phyloP scores from a whole-genome alignment of 257 asterid species.

The Solanum chiquidenum region DNA sequence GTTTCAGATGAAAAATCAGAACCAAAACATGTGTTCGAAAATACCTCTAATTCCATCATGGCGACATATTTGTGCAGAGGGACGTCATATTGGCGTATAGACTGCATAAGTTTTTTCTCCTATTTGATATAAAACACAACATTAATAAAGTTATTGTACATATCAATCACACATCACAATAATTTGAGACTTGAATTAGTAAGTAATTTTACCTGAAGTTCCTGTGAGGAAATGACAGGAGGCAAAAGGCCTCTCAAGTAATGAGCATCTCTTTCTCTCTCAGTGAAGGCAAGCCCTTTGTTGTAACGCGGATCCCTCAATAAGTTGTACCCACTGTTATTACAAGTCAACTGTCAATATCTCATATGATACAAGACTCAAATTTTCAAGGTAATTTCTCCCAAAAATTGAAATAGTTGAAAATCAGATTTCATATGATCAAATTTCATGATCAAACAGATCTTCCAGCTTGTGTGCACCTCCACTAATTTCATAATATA shows the following conservation, averaged over 20 bases:
- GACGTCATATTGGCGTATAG: constrained; percentile 50
- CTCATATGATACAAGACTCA: too few species aligned
- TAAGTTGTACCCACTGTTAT: constrained; percentile 12
- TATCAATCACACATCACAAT: background rate
- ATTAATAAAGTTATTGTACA: background rate
- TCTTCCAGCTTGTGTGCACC: too few species aligned
- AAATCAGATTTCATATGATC: too few species aligned
- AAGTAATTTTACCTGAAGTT: constrained; percentile 3
- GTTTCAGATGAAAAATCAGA: background rate
- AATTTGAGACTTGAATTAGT: background rate
- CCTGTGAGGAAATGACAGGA: constrained; percentile 10
- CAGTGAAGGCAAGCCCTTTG: constrained; percentile 18
- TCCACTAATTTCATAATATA: too few species aligned
- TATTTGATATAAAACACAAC: background rate
- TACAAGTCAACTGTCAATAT: background rate
- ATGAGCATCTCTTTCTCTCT: constrained; percentile 15
- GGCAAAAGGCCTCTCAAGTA: constrained; percentile 20
- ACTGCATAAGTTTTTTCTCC: constrained; percentile 50
- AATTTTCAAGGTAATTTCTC: too few species aligned
- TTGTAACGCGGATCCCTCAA: constrained; percentile 17
- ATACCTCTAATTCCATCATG: constrained; percentile 85
- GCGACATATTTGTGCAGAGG: constrained; percentile 77
- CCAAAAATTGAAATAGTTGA: too few species aligned
- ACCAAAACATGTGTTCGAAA: background rate
- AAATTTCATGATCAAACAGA: too few species aligned